Evolutionary conservation across 2,329 filamentous ascomycete species (phyloP).

Genomic region (Didymellaceae sp.): DNA sequence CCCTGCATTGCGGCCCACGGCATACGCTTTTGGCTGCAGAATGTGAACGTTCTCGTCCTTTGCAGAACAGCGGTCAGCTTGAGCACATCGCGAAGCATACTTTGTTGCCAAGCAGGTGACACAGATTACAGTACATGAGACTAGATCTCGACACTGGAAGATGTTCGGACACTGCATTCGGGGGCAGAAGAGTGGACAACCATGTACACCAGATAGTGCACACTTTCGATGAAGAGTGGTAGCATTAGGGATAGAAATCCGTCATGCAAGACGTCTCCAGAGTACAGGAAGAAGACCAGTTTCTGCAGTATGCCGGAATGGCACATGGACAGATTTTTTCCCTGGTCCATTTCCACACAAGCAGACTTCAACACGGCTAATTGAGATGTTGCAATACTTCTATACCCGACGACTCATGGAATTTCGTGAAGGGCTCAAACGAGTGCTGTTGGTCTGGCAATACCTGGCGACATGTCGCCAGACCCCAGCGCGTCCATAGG

Average conservation of each 20-base stretch:
- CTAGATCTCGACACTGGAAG: not conserved
- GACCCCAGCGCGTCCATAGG: conserved; percentile 42
- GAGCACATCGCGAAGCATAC: too few relatives aligned
- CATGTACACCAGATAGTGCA: too few relatives aligned
- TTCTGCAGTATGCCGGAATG: too few relatives aligned
- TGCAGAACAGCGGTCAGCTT: conserved; percentile 18
- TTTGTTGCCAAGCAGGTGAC: too few relatives aligned
- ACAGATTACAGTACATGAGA: not conserved
- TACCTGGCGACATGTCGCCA: conserved; percentile 37
- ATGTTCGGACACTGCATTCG: too few relatives aligned
- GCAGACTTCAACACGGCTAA: not conserved
- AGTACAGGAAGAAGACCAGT: too few relatives aligned
- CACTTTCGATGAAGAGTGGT: too few relatives aligned
- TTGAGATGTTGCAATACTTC: conserved; percentile 38
- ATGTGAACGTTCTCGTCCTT: not conserved
- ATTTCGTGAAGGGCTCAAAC: conserved; percentile 47
- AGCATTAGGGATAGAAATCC: too few relatives aligned
- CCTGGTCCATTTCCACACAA: not conserved
- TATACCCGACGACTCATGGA: conserved; percentile 44
- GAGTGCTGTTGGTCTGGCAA: conserved; percentile 47
- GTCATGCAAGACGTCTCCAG: too few relatives aligned
- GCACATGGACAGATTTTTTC: not conserved
- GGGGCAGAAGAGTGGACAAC: too few relatives aligned
- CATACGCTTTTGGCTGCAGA: conserved; percentile 1
- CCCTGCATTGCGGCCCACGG: conserved; percentile 4